Percentiles rank a stretch among this genome's conserved stretches.
Evolutionary conservation across 2,329 filamentous ascomycete species (phyloP).

Genomic region (Metarhizium robertsii): DNA sequence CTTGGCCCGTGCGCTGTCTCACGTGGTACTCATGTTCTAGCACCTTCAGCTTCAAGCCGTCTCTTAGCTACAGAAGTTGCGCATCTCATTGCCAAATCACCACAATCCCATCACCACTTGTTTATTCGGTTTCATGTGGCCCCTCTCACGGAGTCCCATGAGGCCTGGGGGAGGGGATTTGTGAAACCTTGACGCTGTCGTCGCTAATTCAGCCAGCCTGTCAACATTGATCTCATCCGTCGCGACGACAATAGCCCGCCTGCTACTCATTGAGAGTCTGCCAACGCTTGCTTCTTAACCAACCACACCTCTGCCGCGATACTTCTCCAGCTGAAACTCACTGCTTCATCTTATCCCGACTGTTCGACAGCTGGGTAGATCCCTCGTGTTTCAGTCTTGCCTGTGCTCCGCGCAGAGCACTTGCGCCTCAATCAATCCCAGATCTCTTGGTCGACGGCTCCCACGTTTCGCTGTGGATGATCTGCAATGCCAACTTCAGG

Average conservation of each 20-base stretch:
- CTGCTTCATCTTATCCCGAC: not conserved
- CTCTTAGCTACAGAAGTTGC: not conserved
- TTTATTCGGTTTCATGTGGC: slow-evolving; percentile 11
- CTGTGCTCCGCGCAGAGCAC: not conserved
- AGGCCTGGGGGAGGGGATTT: slow-evolving; percentile 17
- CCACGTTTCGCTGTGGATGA: not conserved
- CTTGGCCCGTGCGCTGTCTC: slow-evolving; percentile 15
- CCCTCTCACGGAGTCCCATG: slow-evolving; percentile 8
- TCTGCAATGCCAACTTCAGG: slow-evolving; percentile 20
- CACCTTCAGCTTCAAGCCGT: slow-evolving; percentile 7
- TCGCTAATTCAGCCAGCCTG: not conserved
- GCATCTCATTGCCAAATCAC: not conserved
- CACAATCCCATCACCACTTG: not conserved
- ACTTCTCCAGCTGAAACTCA: not conserved
- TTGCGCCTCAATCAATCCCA: not conserved
- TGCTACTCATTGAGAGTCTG: not conserved
- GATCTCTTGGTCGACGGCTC: not conserved
- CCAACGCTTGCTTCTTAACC: not conserved
- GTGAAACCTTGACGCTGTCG: slow-evolving; percentile 2
- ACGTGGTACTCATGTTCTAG: slow-evolving; percentile 12
- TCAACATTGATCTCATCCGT: not conserved
- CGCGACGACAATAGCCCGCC: not conserved
- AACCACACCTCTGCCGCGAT: not conserved
- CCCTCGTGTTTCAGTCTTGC: not conserved
- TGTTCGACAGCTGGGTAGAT: not conserved